These are phyloP conservation scores for Pezicula rhizophila DNA, from an alignment of 2,329 filamentous ascomycete species.

Conservation along the genomic window DNA sequence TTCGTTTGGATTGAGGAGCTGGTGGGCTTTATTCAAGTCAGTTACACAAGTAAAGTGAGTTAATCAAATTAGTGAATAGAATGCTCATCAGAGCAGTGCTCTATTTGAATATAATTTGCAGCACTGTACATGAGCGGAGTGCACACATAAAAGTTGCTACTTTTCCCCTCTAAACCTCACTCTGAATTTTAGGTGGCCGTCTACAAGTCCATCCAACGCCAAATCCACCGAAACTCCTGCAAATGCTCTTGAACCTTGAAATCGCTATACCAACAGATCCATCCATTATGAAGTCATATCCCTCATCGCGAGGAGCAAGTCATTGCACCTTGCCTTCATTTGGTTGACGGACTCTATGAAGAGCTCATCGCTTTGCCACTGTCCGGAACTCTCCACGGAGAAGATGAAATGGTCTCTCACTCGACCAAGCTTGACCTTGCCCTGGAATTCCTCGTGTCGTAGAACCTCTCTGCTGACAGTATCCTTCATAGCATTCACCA, in stretches of 20 bases:
- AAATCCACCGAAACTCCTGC: conserved; percentile 21
- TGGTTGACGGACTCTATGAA: conserved; percentile 85
- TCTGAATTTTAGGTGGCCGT: conserved; percentile 13
- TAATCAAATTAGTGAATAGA: too few relatives aligned
- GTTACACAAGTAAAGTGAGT: too few relatives aligned
- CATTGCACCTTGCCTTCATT: conserved; percentile 77
- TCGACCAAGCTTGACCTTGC: conserved; percentile 89
- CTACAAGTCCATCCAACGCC: conserved; percentile 21
- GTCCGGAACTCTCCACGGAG: conserved; percentile 87
- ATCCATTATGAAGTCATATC: conserved; percentile 46
- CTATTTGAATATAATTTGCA: too few relatives aligned
- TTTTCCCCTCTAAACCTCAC: conserved; percentile 6
- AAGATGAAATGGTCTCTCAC: conserved; percentile 97
- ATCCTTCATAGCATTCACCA: conserved; percentile 83
- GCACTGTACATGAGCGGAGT: too few relatives aligned
- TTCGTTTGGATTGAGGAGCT: too few relatives aligned
- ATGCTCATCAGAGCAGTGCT: too few relatives aligned
- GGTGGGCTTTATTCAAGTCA: too few relatives aligned
- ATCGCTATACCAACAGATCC: conserved; percentile 2
- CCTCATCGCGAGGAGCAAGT: conserved; percentile 64
- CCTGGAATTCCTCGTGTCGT: conserved; percentile 86
- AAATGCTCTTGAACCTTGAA: conserved; percentile 16
- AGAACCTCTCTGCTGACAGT: conserved; percentile 91
- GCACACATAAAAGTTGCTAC: conserved; percentile 7
- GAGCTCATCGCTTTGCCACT: conserved; percentile 88